Conservation (phyloP, 1,284 basidiomycete species). For the Retiboletus fuscus region DNA sequence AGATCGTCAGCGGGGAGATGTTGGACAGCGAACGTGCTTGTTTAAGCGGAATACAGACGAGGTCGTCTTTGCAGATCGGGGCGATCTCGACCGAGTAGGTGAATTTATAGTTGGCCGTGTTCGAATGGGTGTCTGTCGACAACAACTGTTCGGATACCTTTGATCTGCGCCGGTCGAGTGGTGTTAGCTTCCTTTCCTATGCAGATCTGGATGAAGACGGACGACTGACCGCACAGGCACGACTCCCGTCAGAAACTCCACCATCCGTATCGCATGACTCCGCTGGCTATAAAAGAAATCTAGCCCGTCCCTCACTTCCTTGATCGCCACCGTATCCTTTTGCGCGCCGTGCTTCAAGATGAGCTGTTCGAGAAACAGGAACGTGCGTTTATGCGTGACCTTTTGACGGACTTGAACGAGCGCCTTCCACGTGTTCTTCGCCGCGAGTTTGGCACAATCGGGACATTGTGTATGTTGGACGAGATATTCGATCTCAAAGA, state of each 20-base stretch:
- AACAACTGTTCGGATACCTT: conserved; percentile 95
- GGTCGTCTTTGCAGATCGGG: conserved; percentile 97
- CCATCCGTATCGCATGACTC: conserved; percentile 95
- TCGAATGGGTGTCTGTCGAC: conserved; percentile 91
- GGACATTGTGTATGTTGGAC: conserved; percentile 97
- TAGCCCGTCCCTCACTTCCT: conserved; percentile 93
- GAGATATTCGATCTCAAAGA: conserved; percentile 96
- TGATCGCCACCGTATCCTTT: conserved; percentile 94
- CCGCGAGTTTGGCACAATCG: conserved; percentile 92
- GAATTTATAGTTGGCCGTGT: conserved; percentile 96
- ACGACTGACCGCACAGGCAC: conserved; percentile 84
- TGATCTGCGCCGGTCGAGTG: conserved; percentile 60
- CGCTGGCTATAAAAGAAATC: conserved; percentile 96
- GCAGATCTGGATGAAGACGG: background rate
- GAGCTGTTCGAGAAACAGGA: conserved; percentile 97
- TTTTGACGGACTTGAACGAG: conserved; percentile 98
- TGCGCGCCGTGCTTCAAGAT: conserved; percentile 97
- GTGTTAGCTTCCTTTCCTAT: background rate
- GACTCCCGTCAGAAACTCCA: conserved; percentile 91
- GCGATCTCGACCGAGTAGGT: conserved; percentile 98
- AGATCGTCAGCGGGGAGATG: conserved; percentile 89
- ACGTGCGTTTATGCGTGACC: conserved; percentile 97
- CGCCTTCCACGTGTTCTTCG: conserved; percentile 99
- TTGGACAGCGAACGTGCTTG: conserved; percentile 87
- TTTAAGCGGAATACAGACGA: conserved; percentile 89